Evolutionary conservation across 768 basidiomycete species (phyloP), one percentile per base, ranked within the genome.

Genomic region (Lyophyllum shimeji): DNA sequence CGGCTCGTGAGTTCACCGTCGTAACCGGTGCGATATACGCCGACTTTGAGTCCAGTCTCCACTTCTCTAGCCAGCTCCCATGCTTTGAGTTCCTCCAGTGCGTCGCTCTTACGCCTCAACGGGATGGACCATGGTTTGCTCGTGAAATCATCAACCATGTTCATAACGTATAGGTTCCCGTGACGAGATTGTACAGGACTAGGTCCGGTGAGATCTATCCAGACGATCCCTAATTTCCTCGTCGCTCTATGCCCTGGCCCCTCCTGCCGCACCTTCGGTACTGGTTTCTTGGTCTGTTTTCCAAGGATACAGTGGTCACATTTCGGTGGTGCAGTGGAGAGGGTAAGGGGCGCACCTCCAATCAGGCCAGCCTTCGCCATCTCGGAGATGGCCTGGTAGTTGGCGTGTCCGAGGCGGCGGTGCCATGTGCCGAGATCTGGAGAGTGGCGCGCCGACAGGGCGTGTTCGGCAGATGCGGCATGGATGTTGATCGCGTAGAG

Each of bases 251-350:
- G 60, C 20, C 58, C 60, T n/a, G 42, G 45, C n/a, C 60, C 52
- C 17, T 67, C 71, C 48, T 65, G 59, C 5, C 65, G 42, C 24
- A 52, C 50, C 51, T 69, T 69, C 0, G 74, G 73, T 13, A 76
- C 67, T 11, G 67, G 60, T 1, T 58, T 60, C 12, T 58, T 58
- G 0, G 63, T 69, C 72, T 77, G 74, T 59, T 77, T 77, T 6
- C 76, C 73, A 46, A 68, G 64, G 33, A 75, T 64, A 50, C 76
- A 76, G 24, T 60, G 57, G 40, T 69, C 64, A 65, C 72, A 74
- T 54, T 64, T 67, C 1, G 63, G 56, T 1, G 69, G 67, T 9
- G 57, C 25, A 31, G 53, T 24, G 31, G 64, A 57, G 20, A 66
- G 55, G 49, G 61, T 52, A 17, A 60, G 37, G 18, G 60, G 60